phyloP scores from a whole-genome alignment of 805 yeast genomes.

The Alloascoidea hylecoeti region DNA sequence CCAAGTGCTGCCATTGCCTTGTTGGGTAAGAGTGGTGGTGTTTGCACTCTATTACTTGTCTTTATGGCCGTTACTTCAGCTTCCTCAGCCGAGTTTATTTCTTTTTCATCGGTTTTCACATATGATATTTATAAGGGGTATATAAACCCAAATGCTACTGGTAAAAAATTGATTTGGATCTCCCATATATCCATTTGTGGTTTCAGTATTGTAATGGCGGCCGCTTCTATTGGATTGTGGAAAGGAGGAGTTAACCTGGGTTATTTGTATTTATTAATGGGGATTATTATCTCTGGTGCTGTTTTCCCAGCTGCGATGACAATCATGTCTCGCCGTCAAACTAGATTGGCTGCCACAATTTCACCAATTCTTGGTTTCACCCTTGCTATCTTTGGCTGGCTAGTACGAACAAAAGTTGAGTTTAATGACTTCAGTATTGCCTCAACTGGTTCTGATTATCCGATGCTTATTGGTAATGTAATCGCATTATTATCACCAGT shows the following conservation, averaged over 20 bases:
- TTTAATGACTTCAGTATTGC: conserved; percentile 9
- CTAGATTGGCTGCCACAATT: conserved; percentile 49
- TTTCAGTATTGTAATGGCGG: conserved; percentile 56
- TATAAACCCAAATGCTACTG: conserved; percentile 64
- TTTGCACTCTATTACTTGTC: conserved; percentile 60
- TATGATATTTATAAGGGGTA: conserved; percentile 78
- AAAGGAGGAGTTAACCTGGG: conserved; percentile 83
- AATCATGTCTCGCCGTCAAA: conserved; percentile 50
- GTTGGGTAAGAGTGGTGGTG: conserved; percentile 83
- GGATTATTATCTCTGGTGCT: conserved; percentile 76
- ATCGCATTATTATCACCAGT: conserved; percentile 69
- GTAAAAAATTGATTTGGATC: conserved; percentile 52
- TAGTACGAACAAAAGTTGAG: conserved; percentile 26
- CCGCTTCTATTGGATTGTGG: conserved; percentile 67
- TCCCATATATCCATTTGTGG: conserved; percentile 57
- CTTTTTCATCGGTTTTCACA: conserved; percentile 75
- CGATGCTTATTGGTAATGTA: conserved; percentile 84
- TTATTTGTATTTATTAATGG: conserved; percentile 78
- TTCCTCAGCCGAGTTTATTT: conserved; percentile 80
- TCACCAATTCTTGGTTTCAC: conserved; percentile 73
- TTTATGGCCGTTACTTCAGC: conserved; percentile 94
- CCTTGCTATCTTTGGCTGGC: conserved; percentile 61
- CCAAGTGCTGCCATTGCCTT: conserved; percentile 74
- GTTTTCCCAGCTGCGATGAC: conserved; percentile 69
- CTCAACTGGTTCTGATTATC: conserved; percentile 66